Percentiles rank a stretch among this genome's conserved stretches.
phyloP scores from a whole-genome alignment of 495 filamentous ascomycete species.

The Antarctomyces pellizariae region DNA sequence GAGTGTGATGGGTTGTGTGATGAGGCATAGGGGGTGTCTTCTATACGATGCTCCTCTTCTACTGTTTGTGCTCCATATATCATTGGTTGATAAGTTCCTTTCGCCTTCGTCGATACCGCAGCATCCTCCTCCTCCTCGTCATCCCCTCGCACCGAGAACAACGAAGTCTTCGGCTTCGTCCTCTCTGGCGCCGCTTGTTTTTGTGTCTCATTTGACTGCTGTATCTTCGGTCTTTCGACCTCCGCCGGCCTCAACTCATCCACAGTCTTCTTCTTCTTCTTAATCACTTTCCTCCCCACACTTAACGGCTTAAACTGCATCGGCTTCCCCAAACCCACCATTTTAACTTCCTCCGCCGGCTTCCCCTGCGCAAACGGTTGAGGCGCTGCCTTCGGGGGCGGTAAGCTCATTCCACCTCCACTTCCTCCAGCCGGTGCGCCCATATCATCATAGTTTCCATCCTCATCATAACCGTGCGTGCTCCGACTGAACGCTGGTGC shows the following conservation, averaged over 20 bases:
- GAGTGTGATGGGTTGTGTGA: no score
- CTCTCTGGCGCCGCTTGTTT: conserved; percentile 6
- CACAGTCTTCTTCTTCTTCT: conserved; percentile 29
- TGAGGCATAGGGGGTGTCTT: conserved; percentile 1
- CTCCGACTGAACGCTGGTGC: conserved; percentile 43
- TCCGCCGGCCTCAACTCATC: conserved; percentile 6
- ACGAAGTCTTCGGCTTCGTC: conserved; percentile 32
- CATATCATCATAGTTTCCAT: conserved; percentile 9
- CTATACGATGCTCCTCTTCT: conserved; percentile 1
- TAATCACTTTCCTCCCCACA: conserved; percentile 42
- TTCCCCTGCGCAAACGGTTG: conserved; percentile 22
- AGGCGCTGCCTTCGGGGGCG: conserved; percentile 14
- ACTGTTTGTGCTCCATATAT: conserved; percentile 16
- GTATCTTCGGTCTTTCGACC: conserved; percentile 1
- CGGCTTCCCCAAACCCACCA: conserved; percentile 51
- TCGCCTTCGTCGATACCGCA: conserved; percentile 3
- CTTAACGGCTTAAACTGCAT: conserved; percentile 79
- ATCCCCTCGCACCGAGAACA: conserved; percentile 43
- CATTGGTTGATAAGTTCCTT: conserved; percentile 24
- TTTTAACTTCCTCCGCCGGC: conserved; percentile 34
- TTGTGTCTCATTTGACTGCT: conserved; percentile 5
- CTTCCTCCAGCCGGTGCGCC: conserved; percentile 5
- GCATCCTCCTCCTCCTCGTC: conserved; percentile 15
- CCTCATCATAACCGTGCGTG: conserved; percentile 7
- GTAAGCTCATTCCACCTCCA: conserved; percentile 10